phyloP scores from a whole-genome alignment of 192 early-diverging fungal species.

The Bifiguratus adelaidae region DNA sequence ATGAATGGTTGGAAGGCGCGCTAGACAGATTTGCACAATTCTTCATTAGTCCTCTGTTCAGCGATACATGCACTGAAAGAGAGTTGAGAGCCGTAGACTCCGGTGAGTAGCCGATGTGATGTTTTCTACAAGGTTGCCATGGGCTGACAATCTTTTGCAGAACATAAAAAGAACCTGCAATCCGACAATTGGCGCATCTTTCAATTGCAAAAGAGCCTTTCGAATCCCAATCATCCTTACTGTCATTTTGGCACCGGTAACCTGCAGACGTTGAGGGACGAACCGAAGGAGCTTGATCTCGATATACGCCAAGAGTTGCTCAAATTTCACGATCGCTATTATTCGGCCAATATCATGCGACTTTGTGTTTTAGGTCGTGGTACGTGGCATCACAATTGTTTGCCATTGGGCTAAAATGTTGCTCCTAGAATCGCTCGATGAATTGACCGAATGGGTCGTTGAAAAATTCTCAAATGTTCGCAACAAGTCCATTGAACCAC shows the following conservation, averaged over 20 bases:
- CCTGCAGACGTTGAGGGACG: conserved; percentile 67
- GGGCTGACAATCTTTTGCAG: conserved; percentile 20
- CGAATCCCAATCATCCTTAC: conserved; percentile 68
- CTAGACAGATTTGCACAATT: conserved; percentile 78
- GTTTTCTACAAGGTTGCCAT: neutral
- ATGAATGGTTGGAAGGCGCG: conserved; percentile 42
- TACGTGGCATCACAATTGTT: conserved; percentile 7
- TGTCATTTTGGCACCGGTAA: conserved; percentile 90
- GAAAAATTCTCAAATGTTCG: conserved; percentile 66
- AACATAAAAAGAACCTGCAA: conserved; percentile 94
- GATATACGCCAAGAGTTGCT: conserved; percentile 78
- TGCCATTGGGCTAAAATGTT: neutral
- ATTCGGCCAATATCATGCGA: conserved; percentile 95
- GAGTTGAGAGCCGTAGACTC: conserved; percentile 94
- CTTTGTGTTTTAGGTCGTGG: conserved; percentile 76
- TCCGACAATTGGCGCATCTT: conserved; percentile 81
- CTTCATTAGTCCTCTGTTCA: conserved; percentile 88
- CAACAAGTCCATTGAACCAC: conserved; percentile 62
- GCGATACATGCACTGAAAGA: conserved; percentile 79
- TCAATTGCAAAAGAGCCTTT: conserved; percentile 79
- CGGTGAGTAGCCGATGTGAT: conserved; percentile 19
- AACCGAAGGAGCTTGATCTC: conserved; percentile 52
- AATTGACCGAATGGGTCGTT: conserved; percentile 75
- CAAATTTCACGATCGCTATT: conserved; percentile 82
- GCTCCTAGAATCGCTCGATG: conserved; percentile 66